Evolutionary conservation across 257 asterid species (phyloP).

Genomic region (Fraxinus quadrangulata): DNA sequence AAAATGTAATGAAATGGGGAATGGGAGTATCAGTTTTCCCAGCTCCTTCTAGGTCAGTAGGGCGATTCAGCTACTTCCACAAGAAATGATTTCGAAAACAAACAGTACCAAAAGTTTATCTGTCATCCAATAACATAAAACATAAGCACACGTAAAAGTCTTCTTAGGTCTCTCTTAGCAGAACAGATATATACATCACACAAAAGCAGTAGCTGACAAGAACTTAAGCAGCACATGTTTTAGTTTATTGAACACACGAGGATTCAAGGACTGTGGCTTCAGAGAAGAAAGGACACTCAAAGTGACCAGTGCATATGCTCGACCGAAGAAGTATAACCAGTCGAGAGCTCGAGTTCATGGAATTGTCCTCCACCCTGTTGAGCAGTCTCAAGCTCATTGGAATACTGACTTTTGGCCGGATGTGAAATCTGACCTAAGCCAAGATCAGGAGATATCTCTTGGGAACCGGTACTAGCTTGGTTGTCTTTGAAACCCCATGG

Average conservation of each 20-base stretch:
- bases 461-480: conserved; percentile 38
- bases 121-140: background rate
- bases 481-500: conserved; percentile 54
- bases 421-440: conserved; percentile 57
- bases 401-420: conserved; percentile 37
- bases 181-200: background rate
- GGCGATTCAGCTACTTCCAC: too few species aligned
- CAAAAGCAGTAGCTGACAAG: conserved; percentile 3
- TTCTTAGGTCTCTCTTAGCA: background rate
- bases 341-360: conserved; percentile 52
- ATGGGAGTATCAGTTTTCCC: background rate
- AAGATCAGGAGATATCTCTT: conserved; percentile 52
- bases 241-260: background rate
- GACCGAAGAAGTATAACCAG: conserved; percentile 61
- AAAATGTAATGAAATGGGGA: background rate
- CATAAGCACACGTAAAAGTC: background rate
- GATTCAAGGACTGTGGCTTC: background rate
- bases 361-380: conserved; percentile 54
- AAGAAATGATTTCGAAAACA: too few species aligned
- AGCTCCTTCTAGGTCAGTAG: background rate
- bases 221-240: background rate
- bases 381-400: conserved; percentile 57
- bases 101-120: too few species aligned
- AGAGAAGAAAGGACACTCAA: conserved; percentile 29
- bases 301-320: conserved; percentile 73